Percentiles rank a stretch among this genome's conserved stretches.
These are phyloP conservation scores for Lantana camara DNA, from an alignment of 257 asterid species.

Conservation along the genomic window DNA sequence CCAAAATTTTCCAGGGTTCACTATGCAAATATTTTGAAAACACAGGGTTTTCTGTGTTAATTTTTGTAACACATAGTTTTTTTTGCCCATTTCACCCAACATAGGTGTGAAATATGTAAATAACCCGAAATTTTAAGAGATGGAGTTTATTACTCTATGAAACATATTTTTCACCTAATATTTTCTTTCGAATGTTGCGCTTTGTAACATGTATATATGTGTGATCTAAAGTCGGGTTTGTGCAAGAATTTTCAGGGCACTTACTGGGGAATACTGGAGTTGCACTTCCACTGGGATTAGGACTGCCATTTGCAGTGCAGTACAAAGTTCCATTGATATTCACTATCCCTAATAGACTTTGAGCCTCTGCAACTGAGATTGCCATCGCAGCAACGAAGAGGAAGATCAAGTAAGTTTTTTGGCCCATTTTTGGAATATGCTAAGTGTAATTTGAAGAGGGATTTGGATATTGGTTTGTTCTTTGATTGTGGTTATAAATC, in stretches of 20 bases:
- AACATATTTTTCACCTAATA: too few relatives aligned
- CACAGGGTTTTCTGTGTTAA: too few relatives aligned
- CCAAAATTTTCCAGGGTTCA: too few relatives aligned
- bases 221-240: too few relatives aligned
- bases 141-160: too few relatives aligned
- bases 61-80: too few relatives aligned
- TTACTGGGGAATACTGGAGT: constrained; percentile 42
- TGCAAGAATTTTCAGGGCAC: not conserved
- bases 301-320: constrained; percentile 44
- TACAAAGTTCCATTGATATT: constrained; percentile 40
- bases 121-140: too few relatives aligned
- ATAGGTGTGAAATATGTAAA: too few relatives aligned
- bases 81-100: too few relatives aligned
- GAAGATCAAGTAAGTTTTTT: constrained; percentile 22
- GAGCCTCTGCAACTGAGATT: constrained; percentile 42
- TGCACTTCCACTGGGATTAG: constrained; percentile 31
- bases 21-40: too few relatives aligned
- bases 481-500: not conserved
- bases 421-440: constrained; percentile 5
- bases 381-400: constrained; percentile 34
- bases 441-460: not conserved
- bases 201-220: too few relatives aligned
- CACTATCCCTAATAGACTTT: constrained; percentile 30
- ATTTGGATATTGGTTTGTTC: not conserved
- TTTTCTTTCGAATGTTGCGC: too few relatives aligned